Percentiles rank a stretch among this genome's conserved stretches.
Evolutionary conservation across 106 monocot genomes (phyloP).

Genomic region (Platanthera zijinensis): DNA sequence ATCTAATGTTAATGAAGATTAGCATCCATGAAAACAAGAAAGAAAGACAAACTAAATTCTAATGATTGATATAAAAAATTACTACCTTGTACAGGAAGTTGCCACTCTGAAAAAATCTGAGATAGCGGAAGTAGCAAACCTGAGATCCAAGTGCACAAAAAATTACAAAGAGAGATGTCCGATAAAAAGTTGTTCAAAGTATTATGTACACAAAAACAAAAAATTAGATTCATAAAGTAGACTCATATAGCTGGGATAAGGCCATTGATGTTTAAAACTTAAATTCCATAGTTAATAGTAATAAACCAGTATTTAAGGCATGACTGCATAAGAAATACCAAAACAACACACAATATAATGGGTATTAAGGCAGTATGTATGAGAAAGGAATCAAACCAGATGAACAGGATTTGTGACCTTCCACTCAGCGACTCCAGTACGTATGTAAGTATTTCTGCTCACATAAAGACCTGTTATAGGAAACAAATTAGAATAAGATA

Average conservation of each 20-base stretch:
- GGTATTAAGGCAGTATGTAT: not conserved
- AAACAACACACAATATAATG: not conserved
- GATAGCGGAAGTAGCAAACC: slow-evolving; percentile 91
- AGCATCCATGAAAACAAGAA: not conserved
- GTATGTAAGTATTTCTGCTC: slow-evolving; percentile 92
- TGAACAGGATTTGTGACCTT: slow-evolving; percentile 80
- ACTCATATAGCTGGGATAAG: too few species aligned
- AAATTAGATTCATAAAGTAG: not conserved
- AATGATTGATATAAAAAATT: not conserved
- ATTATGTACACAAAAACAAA: not conserved
- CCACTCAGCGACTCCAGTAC: slow-evolving; percentile 81
- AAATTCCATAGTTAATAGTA: not conserved
- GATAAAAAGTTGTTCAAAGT: not conserved
- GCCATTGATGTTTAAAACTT: not conserved
- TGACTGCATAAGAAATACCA: not conserved
- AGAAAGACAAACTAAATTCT: not conserved
- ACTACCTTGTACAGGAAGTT: slow-evolving; percentile 90
- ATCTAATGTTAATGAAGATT: slow-evolving; percentile 32
- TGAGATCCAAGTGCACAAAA: slow-evolving; percentile 15
- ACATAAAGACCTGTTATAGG: slow-evolving; percentile 77
- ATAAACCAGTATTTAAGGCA: not conserved
- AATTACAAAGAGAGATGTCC: not conserved
- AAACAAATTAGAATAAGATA: not conserved
- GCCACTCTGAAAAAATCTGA: slow-evolving; percentile 81
- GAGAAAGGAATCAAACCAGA: slow-evolving; percentile 50